Conservation (phyloP, 2,329 filamentous ascomycete species). For the Pleurostoma richardsiae region DNA sequence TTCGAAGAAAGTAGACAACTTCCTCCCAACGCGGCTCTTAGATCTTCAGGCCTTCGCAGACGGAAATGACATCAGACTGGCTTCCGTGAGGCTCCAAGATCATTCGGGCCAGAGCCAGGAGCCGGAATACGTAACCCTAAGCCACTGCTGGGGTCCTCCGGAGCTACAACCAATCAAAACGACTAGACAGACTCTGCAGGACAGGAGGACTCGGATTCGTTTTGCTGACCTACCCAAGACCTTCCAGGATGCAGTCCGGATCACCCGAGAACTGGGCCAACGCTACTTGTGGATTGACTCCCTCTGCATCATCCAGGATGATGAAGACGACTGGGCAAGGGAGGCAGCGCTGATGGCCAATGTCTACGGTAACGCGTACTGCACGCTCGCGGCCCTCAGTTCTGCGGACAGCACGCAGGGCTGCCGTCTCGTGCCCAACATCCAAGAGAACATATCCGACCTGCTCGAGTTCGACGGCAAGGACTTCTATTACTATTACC, state of each 20-base stretch:
- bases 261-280: conserved; percentile 5
- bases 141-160: conserved; percentile 8
- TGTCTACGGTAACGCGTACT: conserved; percentile 10
- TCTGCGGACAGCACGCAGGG: conserved; percentile 1
- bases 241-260: conserved; percentile 9
- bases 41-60: not conserved
- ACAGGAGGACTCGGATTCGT: conserved; percentile 1
- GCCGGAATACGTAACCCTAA: conserved; percentile 1
- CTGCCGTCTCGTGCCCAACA: not conserved
- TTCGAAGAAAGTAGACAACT: too few relatives aligned
- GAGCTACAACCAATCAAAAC: conserved; percentile 3
- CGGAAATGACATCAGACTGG: not conserved
- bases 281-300: conserved; percentile 13
- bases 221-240: conserved; percentile 5
- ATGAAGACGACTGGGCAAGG: conserved; percentile 7
- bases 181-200: not conserved
- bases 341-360: conserved; percentile 11
- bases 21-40: too few relatives aligned
- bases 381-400: conserved; percentile 7
- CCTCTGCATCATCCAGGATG: conserved; percentile 14
- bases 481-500: too few relatives aligned
- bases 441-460: not conserved
- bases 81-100: not conserved
- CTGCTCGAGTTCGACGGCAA: not conserved
- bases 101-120: not conserved